Base-by-base conservation (phyloP, 2,329 filamentous ascomycete species). In the Whalleya microplaca region DNA sequence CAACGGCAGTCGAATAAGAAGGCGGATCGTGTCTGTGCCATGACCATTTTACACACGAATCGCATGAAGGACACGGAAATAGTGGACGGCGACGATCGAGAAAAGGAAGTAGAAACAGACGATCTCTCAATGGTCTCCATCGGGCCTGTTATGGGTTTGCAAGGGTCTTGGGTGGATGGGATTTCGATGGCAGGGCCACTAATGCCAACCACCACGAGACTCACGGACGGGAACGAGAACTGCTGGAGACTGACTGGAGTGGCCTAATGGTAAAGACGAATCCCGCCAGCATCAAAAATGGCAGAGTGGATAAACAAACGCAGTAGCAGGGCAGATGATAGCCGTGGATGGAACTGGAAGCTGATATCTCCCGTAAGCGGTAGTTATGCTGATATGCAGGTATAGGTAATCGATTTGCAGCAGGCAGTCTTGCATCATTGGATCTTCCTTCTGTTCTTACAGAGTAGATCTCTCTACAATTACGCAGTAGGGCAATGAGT, bases 91-190 rank as follows among this genome's bases (percentile, higher is more conserved):
- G 47, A 49, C 19, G n/a, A 32, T 16, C 20, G 44, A 41, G 37
- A 44, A 55, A 27, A 27, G 47, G 23, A 55, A 50, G 46, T 45
- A 45, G 32, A 21, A 44, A 45, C 48, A 43, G 41, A 45, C 42
- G 48, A 64, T 64, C 51, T 64, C 59, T 58, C 14, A 40, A 14
- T 58, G 57, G 56, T 63, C 52, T 56, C 53, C 62, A 42, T 59
- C 60, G 62, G 56, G 2, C 57, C 59, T 64, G 62, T 61, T 56
- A 61, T 61, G 56, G 54, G 47, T 56, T 60, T 51, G 46, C 52
- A 58, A 58, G 58, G 60, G 41, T 53, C 43, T 57, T 43, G 37
- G 37, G 42, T 45, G 37, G 46, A 29, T 21, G 27, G 55, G 21
- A 48, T 42, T 50, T 46, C 16, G 32, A 41, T 27, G 9, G 23